phyloP scores from a whole-genome alignment of 352 stramenopile species.

The Globisporangium nagaii region DNA sequence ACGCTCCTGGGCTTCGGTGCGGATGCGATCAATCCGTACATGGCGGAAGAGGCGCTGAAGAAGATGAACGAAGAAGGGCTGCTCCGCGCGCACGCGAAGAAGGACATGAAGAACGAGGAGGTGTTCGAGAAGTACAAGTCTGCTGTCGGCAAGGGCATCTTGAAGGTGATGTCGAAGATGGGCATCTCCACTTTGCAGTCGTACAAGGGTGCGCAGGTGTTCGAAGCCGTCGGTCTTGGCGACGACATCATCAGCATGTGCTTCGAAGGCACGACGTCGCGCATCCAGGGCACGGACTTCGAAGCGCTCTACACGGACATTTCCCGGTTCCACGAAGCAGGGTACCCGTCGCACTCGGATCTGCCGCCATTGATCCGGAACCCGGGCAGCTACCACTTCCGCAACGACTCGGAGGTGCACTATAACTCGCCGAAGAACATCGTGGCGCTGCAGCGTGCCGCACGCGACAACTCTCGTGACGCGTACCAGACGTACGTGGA shows the following conservation, averaged over 20 bases:
- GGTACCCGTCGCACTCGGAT: slow-evolving; percentile 76
- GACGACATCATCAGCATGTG: slow-evolving; percentile 89
- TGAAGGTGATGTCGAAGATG: slow-evolving; percentile 93
- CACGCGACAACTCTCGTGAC: slow-evolving; percentile 89
- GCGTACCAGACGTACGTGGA: slow-evolving; percentile 92
- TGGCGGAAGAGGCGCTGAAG: slow-evolving; percentile 92
- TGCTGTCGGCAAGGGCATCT: slow-evolving; percentile 60
- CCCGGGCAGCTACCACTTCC: slow-evolving; percentile 94
- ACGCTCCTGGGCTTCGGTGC: slow-evolving; percentile 93
- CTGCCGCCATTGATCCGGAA: slow-evolving; percentile 89
- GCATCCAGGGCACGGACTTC: slow-evolving; percentile 93
- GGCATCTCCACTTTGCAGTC: slow-evolving; percentile 94
- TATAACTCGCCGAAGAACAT: slow-evolving; percentile 95
- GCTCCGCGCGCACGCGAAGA: slow-evolving; percentile 57
- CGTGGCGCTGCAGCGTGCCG: slow-evolving; percentile 92
- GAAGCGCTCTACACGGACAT: slow-evolving; percentile 95
- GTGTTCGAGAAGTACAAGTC: slow-evolving; percentile 65
- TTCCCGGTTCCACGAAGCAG: slow-evolving; percentile 86
- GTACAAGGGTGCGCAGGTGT: slow-evolving; percentile 96
- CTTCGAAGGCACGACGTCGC: slow-evolving; percentile 83
- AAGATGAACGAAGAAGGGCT: slow-evolving; percentile 95
- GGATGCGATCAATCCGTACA: slow-evolving; percentile 94
- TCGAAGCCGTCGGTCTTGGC: slow-evolving; percentile 93
- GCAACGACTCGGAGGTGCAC: slow-evolving; percentile 92
- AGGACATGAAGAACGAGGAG: slow-evolving; percentile 45